Evolutionary conservation across 2,329 filamentous ascomycete genomes (phyloP), one percentile per base, ranked within the genome.

Genomic region (Zasmidium angulare): DNA sequence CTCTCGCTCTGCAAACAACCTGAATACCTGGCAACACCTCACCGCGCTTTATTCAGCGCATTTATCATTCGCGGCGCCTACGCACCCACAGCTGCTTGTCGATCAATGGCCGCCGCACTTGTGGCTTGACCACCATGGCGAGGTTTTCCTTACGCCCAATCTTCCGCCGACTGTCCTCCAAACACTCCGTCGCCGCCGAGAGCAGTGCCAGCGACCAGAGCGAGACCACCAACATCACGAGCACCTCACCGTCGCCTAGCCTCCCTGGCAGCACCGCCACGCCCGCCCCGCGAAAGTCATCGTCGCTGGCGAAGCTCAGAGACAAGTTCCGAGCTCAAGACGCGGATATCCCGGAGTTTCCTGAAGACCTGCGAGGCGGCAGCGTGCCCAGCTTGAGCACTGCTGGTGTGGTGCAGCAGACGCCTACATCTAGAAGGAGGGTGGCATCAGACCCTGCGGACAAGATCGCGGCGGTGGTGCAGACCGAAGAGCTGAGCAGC

Each of bases 131-230:
- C 40, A 52, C 26, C 26, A 67, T 67, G 65, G 58, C 64, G 49
- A 58, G 62, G 46, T 68, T 68, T 58, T 62, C 60, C 19, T 50
- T 66, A 6, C 58, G 65, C 17, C 66, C 65, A 43, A 63, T 67
- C 57, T 57, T 68, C 50, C 66, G 66, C 46, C 57, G 65, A 31
- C 58, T 63, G 51, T 63, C 62, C 36, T 62, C 63, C 23, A 61
- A 61, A 43, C 61, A 62, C 60, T 63, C 62, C 49, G 61, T 55
- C 55, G 55, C 63, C 59, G 59, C 53, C 58, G 56, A 56, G 36
- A 64, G 65, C 14, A 60, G 59, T 46, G 55, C 56, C 53, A 62
- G 59, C 64, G 60, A 59, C 50, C 43, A 56, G 56, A 63, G 59
- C 55, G 56, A 57, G 24, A 61, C 57, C 50, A 62, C 58, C 50